Base-by-base conservation (phyloP, 441 rosid genomes). In the Corymbia citriodora region DNA sequence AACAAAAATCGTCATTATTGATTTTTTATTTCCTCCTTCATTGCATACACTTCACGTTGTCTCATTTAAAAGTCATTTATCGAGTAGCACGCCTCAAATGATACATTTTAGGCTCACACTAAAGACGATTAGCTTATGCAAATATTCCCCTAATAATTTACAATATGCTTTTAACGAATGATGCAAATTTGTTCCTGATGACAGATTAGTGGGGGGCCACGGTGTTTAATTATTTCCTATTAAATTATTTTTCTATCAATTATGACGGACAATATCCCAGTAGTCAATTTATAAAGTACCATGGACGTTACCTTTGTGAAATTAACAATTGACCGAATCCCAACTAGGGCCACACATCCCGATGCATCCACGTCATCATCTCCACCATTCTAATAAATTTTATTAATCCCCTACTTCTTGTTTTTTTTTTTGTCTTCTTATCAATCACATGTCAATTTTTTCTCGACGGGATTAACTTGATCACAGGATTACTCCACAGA, bases 401-500 rank as follows among this genome's bases (percentile, higher is more conserved):
- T 21, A 2, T 65, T 14, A 7, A 6, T 74, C 16, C 70, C 70
- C 33, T 6, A 29, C 25, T 21, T 21, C 33, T 33, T 33, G 33
- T 55, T 9, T 59, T 59, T 21, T 45, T 21, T 40, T 45, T 21
- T 2, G n/a, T 7, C 18, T 45, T 45, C 52, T 7, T 4, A 45
- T 45, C 9, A 0, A 12, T 79, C 52, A 1, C 14, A 36, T 10
- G 49, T 6, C 4, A 18, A 18, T 70, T 72, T 72, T 72, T 8
- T 36, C 23, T 72, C 4, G 0, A 72, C 7, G 0, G 1, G 1
- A 19, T 6, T 72, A 33, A 72, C 10, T 9, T 2, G 6, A 4
- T 33, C 25, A 18, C 48, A 36, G 10, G 45, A 72, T 18, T 36
- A 33, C 8, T 10, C 10, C 49, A 11, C 6, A 40, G 6, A 40